phyloP scores from a whole-genome alignment of 1,139 yeast species.

The Meyerozyma sp. region DNA sequence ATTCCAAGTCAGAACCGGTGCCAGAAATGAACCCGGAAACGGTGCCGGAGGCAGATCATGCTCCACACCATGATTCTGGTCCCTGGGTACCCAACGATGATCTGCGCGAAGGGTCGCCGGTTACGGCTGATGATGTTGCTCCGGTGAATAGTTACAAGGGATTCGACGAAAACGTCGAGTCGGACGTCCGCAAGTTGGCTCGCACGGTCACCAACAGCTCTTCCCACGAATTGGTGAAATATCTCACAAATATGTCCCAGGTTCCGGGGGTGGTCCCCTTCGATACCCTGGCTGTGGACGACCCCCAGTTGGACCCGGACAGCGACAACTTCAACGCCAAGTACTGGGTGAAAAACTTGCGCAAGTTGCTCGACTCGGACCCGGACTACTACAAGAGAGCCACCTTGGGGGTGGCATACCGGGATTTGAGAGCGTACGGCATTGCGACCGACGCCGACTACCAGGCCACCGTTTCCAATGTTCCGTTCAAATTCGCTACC shows the following conservation, averaged over 20 bases:
- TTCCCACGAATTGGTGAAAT: conserved; percentile 18
- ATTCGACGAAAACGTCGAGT: conserved; percentile 22
- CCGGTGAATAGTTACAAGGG: conserved; percentile 25
- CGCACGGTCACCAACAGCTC: conserved; percentile 37
- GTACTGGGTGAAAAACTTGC: conserved; percentile 22
- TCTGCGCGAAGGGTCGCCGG: neutral
- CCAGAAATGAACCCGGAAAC: no score
- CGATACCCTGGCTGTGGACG: conserved; percentile 8
- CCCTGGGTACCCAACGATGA: neutral
- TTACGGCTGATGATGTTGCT: neutral
- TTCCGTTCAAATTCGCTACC: conserved; percentile 5
- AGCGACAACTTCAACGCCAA: conserved; percentile 13
- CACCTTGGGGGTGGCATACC: conserved; percentile 15
- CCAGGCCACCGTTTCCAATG: conserved; percentile 13
- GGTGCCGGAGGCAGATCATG: no score
- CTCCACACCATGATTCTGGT: no score
- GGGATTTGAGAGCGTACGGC: conserved; percentile 15
- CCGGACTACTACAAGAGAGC: conserved; percentile 17
- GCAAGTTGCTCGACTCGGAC: conserved; percentile 15
- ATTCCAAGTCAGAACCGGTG: no score
- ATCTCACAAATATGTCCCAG: conserved; percentile 45
- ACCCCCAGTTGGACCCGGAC: conserved; percentile 15
- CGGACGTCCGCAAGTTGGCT: conserved; percentile 55
- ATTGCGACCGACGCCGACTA: conserved; percentile 13
- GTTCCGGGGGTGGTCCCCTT: conserved; percentile 47